phyloP scores from a whole-genome alignment of 441 rosid genomes.

The Lepidium campestre region DNA sequence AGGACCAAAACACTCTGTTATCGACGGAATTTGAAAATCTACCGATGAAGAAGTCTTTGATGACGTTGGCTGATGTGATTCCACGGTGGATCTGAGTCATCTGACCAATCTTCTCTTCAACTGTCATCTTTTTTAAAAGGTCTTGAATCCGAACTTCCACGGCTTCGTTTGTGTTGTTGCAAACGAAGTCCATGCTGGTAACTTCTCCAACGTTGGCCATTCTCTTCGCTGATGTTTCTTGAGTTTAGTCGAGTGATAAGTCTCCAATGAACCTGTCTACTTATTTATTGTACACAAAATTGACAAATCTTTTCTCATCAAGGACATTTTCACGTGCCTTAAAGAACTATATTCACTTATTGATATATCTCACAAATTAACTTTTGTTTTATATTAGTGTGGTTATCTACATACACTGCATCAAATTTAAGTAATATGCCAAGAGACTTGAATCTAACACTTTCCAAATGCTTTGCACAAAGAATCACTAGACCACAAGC shows the following conservation, averaged over 20 bases:
- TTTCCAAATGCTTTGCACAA: too few relatives aligned
- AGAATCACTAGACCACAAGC: too few relatives aligned
- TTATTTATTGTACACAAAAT: background rate
- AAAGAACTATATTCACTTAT: too few relatives aligned
- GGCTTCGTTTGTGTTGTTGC: constrained; percentile 4
- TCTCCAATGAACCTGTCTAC: too few relatives aligned
- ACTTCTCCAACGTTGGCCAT: background rate
- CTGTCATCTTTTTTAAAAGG: constrained; percentile 10
- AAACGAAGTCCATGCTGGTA: background rate
- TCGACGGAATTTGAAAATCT: background rate
- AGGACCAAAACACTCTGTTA: background rate
- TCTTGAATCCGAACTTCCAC: constrained; percentile 14
- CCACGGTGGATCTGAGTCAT: constrained; percentile 17
- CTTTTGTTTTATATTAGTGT: too few relatives aligned
- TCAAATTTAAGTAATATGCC: too few relatives aligned
- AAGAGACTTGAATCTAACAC: too few relatives aligned
- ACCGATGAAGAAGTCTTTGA: constrained; percentile 17
- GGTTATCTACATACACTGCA: too few relatives aligned
- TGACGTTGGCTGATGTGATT: constrained; percentile 3
- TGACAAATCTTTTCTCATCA: background rate
- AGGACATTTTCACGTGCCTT: background rate
- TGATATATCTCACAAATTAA: too few relatives aligned
- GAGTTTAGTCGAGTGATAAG: background rate
- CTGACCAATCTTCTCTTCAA: constrained; percentile 22
- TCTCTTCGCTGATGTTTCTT: background rate